Evolutionary conservation across 1,284 basidiomycete genomes (phyloP), one percentile per base, ranked within the genome.

Genomic region (Sphagnurus paluster): DNA sequence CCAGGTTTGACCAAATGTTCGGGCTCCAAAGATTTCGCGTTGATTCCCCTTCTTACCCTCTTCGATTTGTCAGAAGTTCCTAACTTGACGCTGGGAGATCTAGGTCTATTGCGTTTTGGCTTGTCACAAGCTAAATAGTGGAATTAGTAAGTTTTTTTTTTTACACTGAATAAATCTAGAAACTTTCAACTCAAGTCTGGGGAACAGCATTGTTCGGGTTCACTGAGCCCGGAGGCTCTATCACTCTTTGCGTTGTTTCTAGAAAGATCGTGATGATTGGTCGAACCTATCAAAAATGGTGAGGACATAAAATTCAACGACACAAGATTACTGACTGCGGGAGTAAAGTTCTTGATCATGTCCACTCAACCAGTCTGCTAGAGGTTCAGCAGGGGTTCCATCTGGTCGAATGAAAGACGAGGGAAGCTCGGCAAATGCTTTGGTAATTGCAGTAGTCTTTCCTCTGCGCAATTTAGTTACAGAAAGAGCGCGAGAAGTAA

Each of bases 391-490:
- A 46, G 52, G 39, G 19, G 62, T 61, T 32, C 75, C 77, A 60
- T 76, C 69, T 20, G 68, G 60, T 26, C 65, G 59, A 28, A 72
- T 46, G 42, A 66, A 73, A 36, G 58, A 57, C 28, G 66, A 67
- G 9, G 85, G 85, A 9, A 87, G 70, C 20, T 84, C 79, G n/a
- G 69, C 59, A 44, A 73, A 76, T 33, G 67, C 73, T 58, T 82
- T 86, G 48, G 63, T 77, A 2, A 72, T 77, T 54, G 67, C 65
- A 11, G 56, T 61, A 9, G 44, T n/a, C 23, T 16, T n/a, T 33
- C 29, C 39, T 29, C 28, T 50, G 49, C 14, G 21, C 7, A 34
- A 25, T 23, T n/a, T 38, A 17, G 21, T 32, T 21, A 49, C 28
- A 45, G 38, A 48, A 17, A 49, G 49, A 37, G 41, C n/a, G 17